These are phyloP conservation scores for Exophiala phaeomuriformis DNA, from an alignment of 2,329 filamentous ascomycete genomes.

Conservation along the genomic window DNA sequence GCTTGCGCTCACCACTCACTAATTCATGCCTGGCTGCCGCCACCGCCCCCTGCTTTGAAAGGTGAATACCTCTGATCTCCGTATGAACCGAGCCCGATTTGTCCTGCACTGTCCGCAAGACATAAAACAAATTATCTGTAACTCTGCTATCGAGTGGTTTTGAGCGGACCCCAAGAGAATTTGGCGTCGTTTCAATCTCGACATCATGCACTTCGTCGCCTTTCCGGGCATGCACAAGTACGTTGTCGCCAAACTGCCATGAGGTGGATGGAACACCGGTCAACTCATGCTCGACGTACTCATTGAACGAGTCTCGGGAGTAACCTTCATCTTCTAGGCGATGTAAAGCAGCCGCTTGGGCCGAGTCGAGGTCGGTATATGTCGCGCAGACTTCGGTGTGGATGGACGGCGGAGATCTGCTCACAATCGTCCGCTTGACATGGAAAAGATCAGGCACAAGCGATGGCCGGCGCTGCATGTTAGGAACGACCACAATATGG, in stretches of 20 bases:
- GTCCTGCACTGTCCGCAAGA: constrained; percentile 7
- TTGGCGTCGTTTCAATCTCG: constrained; percentile 13
- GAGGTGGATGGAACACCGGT: constrained; percentile 2
- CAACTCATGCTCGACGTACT: constrained; percentile 8
- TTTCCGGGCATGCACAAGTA: constrained; percentile 10
- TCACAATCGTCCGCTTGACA: constrained; percentile 12
- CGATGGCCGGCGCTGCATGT: constrained; percentile 12
- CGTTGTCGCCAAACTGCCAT: constrained; percentile 10
- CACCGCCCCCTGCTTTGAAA: constrained; percentile 13
- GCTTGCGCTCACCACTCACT: constrained; percentile 12
- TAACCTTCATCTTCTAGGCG: constrained; percentile 14
- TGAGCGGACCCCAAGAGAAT: constrained; percentile 10
- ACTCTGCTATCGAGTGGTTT: constrained; percentile 13
- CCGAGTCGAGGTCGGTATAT: constrained; percentile 11
- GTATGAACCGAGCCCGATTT: constrained; percentile 3
- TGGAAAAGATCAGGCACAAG: constrained; percentile 15
- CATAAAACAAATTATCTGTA: constrained; percentile 11
- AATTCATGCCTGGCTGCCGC: constrained; percentile 12
- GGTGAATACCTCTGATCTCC: constrained; percentile 12
- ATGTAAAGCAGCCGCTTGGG: constrained; percentile 6
- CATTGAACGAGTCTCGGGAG: neutral
- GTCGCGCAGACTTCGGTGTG: constrained; percentile 15
- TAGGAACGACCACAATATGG: neutral
- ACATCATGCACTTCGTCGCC: constrained; percentile 8
- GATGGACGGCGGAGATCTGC: constrained; percentile 6